A percentile compares a stretch with the other conserved stretches of the same genome.
Evolutionary conservation across 2,329 filamentous ascomycete species (phyloP).

Genomic region (Curvularia verruculosa): DNA sequence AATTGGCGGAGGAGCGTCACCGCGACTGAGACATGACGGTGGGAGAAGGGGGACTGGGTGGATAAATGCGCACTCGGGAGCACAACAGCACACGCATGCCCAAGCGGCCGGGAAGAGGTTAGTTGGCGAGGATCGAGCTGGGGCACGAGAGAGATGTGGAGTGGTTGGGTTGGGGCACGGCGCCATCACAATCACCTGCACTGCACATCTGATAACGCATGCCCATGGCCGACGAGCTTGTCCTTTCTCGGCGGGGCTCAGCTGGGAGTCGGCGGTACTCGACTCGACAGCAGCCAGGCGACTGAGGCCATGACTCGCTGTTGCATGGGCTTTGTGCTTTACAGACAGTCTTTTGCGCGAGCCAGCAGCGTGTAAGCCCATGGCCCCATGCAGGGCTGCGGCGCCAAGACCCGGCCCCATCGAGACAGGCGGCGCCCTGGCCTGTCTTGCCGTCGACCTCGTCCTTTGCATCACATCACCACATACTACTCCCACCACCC

Average conservation of each 20-base stretch:
- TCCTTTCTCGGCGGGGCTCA: neutral
- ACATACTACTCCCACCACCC: constrained; percentile 16
- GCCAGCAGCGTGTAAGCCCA: constrained; percentile 5
- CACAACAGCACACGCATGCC: neutral
- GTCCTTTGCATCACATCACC: constrained; percentile 13
- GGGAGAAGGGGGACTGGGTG: constrained; percentile 1
- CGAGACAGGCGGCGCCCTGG: constrained; percentile 11
- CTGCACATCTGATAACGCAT: constrained; percentile 21
- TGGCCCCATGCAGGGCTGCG: constrained; percentile 5
- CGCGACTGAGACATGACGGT: constrained; percentile 20
- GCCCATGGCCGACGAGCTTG: neutral
- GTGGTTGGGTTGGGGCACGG: constrained; percentile 19
- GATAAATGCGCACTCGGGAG: constrained; percentile 6
- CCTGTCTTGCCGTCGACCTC: constrained; percentile 17
- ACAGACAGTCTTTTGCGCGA: too few relatives aligned
- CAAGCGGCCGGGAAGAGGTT: constrained; percentile 6
- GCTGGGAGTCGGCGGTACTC: neutral
- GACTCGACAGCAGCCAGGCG: neutral
- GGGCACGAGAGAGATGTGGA: constrained; percentile 13
- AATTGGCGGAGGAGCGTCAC: constrained; percentile 39
- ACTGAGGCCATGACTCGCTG: constrained; percentile 3
- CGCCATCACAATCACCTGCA: constrained; percentile 27
- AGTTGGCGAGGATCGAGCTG: constrained; percentile 6
- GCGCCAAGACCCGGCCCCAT: constrained; percentile 4
- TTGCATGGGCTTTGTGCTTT: too few relatives aligned